Percentiles rank a stretch among this genome's conserved stretches.
Conservation (phyloP, 2,329 filamentous ascomycete genomes). For the Venturia aucupariae region DNA sequence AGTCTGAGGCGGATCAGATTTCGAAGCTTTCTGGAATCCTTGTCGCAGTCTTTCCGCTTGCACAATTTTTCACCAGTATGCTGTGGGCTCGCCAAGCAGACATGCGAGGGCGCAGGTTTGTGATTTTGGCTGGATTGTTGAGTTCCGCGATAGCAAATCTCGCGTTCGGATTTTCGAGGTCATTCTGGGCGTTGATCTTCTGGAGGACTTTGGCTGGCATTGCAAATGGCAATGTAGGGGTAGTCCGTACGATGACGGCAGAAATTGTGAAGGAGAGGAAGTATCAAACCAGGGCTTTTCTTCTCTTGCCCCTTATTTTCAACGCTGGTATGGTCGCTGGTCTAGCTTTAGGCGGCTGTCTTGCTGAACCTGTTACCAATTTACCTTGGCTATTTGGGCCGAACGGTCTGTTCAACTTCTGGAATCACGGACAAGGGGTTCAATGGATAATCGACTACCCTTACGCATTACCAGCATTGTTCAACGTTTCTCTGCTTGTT, state of each 20-base stretch:
- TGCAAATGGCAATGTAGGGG: conserved; percentile 52
- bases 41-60: conserved; percentile 59
- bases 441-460: conserved; percentile 38
- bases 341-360: conserved; percentile 31
- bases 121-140: conserved; percentile 56
- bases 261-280: conserved; percentile 52
- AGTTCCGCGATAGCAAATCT: conserved; percentile 51
- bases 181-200: conserved; percentile 49
- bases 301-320: conserved; percentile 47
- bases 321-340: conserved; percentile 26
- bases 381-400: conserved; percentile 39
- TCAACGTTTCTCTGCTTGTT: conserved; percentile 30
- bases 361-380: conserved; percentile 35
- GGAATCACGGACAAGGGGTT: conserved; percentile 25
- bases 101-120: conserved; percentile 58
- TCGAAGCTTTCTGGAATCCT: conserved; percentile 59
- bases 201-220: conserved; percentile 48
- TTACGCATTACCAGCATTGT: conserved; percentile 41
- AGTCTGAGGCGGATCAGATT: conserved; percentile 42
- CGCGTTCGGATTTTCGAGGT: conserved; percentile 50
- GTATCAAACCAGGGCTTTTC: conserved; percentile 39
- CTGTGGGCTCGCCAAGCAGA: conserved; percentile 56
- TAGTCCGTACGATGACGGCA: conserved; percentile 53
- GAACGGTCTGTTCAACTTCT: conserved; percentile 27
- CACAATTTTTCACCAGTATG: conserved; percentile 63